Percentiles rank a stretch among this genome's conserved stretches.
Evolutionary conservation across 2,329 filamentous ascomycete genomes (phyloP).

Genomic region (Blastomyces percursus): DNA sequence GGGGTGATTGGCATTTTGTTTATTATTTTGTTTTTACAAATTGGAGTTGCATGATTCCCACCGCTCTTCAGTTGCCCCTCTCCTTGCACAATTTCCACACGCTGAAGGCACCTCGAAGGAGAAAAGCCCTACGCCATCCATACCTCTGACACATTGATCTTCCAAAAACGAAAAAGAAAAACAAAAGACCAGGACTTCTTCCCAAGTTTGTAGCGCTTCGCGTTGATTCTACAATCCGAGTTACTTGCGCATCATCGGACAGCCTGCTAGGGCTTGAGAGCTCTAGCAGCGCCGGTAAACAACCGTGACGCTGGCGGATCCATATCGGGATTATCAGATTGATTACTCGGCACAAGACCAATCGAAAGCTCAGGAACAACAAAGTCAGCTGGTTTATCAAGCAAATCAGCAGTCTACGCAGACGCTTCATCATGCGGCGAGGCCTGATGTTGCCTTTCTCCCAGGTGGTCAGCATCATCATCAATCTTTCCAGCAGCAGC

Average conservation of each 20-base stretch:
- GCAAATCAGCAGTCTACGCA: conserved; percentile 31
- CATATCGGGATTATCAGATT: conserved; percentile 68
- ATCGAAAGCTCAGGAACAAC: conserved; percentile 54
- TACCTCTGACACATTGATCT: background rate
- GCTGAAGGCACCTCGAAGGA: background rate
- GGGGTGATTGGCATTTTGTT: background rate
- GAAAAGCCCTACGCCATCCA: background rate
- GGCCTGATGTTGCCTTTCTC: conserved; percentile 25
- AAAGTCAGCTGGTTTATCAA: conserved; percentile 55
- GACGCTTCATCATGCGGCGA: conserved; percentile 25
- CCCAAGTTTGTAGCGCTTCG: background rate
- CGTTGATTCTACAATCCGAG: conserved; percentile 6
- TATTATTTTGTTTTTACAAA: background rate
- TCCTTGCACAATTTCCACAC: background rate
- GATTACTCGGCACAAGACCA: conserved; percentile 59
- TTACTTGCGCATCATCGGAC: conserved; percentile 14
- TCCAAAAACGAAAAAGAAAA: background rate
- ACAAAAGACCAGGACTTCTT: background rate
- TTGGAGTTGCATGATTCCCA: background rate
- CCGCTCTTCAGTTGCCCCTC: background rate
- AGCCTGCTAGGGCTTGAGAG: conserved; percentile 57
- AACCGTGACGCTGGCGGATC: conserved; percentile 61
- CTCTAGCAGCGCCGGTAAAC: conserved; percentile 67
- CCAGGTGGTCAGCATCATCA: conserved; percentile 24
- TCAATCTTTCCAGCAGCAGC: conserved; percentile 23